Evolutionary conservation across 305 asterid genomes (phyloP).

Genomic region (Fraxinus latifolia): DNA sequence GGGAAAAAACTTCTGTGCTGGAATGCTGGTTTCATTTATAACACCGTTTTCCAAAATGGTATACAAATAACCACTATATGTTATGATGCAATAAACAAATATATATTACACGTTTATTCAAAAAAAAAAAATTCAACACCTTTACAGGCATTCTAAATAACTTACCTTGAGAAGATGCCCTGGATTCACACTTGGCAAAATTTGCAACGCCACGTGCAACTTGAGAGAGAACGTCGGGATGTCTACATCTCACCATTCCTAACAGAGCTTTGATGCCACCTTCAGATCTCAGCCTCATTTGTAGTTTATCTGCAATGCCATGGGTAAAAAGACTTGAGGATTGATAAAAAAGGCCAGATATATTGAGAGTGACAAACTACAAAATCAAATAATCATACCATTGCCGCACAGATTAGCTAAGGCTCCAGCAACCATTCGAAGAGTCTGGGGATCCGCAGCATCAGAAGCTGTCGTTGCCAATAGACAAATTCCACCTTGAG

Average conservation of each 20-base stretch:
- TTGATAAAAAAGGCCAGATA: conserved; percentile 3
- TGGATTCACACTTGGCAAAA: conserved; percentile 94
- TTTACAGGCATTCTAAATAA: neutral
- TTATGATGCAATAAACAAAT: neutral
- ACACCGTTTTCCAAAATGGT: neutral
- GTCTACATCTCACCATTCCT: conserved; percentile 95
- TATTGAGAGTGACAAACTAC: neutral
- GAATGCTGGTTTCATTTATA: neutral
- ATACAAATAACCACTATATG: neutral
- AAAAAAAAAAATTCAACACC: neutral
- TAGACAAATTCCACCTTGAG: conserved; percentile 84
- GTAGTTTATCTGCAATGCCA: conserved; percentile 73
- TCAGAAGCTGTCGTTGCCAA: conserved; percentile 84
- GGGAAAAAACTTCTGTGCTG: neutral
- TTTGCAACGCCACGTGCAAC: conserved; percentile 98
- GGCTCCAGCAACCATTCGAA: conserved; percentile 99
- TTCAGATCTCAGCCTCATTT: conserved; percentile 81
- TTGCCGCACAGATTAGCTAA: conserved; percentile 97
- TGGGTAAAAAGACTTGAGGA: conserved; percentile 13
- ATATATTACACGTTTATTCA: neutral
- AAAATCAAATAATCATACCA: conserved; percentile 46
- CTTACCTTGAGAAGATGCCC: conserved; percentile 73
- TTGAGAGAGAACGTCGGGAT: conserved; percentile 95
- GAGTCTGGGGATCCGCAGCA: conserved; percentile 98
- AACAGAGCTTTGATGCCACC: conserved; percentile 94